A percentile compares a stretch with the other conserved stretches of the same genome.
Conservation (phyloP, 257 asterid genomes). For the Ophiorrhiza pumila region DNA sequence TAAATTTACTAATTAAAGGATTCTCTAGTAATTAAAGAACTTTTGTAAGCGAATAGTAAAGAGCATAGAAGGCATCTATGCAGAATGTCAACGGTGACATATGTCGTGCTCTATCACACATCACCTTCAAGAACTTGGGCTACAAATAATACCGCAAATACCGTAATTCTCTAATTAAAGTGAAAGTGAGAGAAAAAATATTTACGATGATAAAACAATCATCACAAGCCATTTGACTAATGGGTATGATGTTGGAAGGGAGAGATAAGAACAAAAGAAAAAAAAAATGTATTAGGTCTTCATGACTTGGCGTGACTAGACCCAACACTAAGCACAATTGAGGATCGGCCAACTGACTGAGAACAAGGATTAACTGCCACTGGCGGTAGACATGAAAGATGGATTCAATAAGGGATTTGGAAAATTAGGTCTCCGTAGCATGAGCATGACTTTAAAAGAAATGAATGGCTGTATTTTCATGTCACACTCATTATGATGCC, state of each 20-base stretch:
- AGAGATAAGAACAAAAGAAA: not conserved
- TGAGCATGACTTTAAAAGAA: constrained; percentile 2
- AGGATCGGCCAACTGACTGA: constrained; percentile 13
- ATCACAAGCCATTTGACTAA: not conserved
- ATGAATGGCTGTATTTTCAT: constrained; percentile 27
- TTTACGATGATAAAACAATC: not conserved
- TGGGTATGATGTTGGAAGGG: not conserved
- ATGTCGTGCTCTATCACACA: no score
- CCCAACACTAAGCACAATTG: constrained; percentile 5
- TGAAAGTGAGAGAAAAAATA: not conserved
- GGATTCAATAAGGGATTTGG: constrained; percentile 2
- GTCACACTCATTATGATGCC: constrained; percentile 38
- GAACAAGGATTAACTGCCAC: constrained; percentile 9
- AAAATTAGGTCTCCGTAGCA: constrained; percentile 8
- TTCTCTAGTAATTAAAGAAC: not conserved
- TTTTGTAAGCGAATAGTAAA: not conserved
- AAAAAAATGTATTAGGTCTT: constrained; percentile 1
- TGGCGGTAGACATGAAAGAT: not conserved
- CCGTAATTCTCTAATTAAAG: no score
- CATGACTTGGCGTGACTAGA: constrained; percentile 16
- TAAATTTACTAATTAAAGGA: not conserved
- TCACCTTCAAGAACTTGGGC: no score
- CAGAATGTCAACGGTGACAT: no score
- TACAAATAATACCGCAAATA: no score
- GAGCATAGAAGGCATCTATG: no score